These are phyloP conservation scores for Ganoderma leucocontextum DNA, from an alignment of 1,284 basidiomycete genomes.

Conservation along the genomic window DNA sequence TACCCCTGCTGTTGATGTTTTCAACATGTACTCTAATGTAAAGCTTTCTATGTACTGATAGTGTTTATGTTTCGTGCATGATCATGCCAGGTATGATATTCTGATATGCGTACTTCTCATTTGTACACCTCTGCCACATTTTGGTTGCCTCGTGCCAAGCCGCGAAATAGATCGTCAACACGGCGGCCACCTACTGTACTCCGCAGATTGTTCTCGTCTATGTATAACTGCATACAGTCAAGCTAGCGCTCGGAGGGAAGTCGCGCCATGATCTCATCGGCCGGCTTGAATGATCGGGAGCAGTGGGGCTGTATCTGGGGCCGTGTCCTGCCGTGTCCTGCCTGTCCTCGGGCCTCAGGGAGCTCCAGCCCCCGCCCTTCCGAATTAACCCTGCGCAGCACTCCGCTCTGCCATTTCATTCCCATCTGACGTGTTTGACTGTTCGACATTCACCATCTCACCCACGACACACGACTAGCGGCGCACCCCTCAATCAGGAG, in stretches of 20 bases:
- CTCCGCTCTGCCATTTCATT: not conserved
- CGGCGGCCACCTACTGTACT: too few relatives aligned
- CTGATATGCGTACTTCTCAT: not conserved
- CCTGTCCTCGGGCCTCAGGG: not conserved
- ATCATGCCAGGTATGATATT: not conserved
- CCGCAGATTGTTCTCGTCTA: too few relatives aligned
- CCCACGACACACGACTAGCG: not conserved
- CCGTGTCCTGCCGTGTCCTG: not conserved
- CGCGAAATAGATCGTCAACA: not conserved
- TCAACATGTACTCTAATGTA: conserved; percentile 4
- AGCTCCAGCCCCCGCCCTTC: not conserved
- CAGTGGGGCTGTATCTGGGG: not conserved
- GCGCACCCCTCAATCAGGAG: not conserved
- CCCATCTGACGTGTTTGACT: not conserved
- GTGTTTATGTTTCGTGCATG: not conserved
- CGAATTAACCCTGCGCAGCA: conserved; percentile 9
- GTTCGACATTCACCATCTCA: not conserved
- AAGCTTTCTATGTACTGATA: conserved; percentile 2
- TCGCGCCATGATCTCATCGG: not conserved
- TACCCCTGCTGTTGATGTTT: not conserved
- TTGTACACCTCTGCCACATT: not conserved
- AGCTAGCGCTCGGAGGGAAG: too few relatives aligned
- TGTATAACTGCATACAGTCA: too few relatives aligned
- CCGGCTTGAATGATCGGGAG: not conserved
- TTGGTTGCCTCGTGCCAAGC: not conserved